Evolutionary conservation across 768 basidiomycete genomes (phyloP).

Genomic region (Butyriboletus loyo): DNA sequence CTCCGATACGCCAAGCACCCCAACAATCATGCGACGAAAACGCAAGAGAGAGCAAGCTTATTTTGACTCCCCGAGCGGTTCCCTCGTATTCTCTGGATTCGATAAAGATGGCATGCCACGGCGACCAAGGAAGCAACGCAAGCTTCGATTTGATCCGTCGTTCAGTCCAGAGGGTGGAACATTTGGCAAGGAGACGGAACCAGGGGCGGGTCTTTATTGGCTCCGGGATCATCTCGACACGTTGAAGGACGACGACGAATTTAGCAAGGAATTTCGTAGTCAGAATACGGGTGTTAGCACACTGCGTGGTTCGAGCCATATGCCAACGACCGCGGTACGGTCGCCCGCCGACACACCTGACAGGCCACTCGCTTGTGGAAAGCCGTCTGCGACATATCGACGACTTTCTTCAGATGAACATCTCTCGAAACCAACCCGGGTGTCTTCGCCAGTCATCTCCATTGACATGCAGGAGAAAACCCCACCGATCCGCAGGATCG

Average conservation of each 20-base stretch:
- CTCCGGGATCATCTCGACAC: not conserved
- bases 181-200: not conserved
- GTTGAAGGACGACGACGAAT: not conserved
- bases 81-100: conserved; percentile 27
- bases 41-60: conserved; percentile 29
- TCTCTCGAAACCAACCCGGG: not conserved
- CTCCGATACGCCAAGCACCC: conserved; percentile 27
- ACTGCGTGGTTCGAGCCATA: not conserved
- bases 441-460: not conserved
- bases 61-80: conserved; percentile 27
- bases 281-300: not conserved
- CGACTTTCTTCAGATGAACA: not conserved
- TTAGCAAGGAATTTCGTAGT: not conserved
- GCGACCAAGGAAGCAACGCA: conserved; percentile 28
- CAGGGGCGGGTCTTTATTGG: not conserved
- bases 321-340: not conserved
- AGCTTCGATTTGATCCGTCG: conserved; percentile 25
- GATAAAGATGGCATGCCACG: conserved; percentile 30
- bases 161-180: conserved; percentile 16
- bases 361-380: not conserved
- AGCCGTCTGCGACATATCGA: not conserved
- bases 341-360: conserved; percentile 12
- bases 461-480: not conserved
- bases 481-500: conserved; percentile 21
- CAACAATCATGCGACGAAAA: conserved; percentile 19